Percentiles rank a stretch among this genome's conserved stretches.
These are phyloP conservation scores for Aquilaria yunnanensis DNA, from an alignment of 345 rosid species.

Conservation along the genomic window DNA sequence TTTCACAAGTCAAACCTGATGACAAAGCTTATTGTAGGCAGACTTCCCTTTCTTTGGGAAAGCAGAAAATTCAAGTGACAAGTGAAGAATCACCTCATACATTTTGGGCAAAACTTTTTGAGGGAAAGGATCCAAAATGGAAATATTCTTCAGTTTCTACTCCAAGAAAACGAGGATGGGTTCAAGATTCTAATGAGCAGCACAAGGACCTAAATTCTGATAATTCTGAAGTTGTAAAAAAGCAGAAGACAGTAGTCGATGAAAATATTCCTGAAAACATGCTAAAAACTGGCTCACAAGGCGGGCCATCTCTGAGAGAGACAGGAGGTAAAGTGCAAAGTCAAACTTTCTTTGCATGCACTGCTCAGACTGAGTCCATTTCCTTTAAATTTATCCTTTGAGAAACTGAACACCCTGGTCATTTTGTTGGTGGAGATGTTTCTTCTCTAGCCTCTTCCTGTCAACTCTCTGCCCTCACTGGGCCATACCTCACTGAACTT, in stretches of 20 bases:
- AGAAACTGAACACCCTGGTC: background rate
- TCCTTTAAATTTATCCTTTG: no score
- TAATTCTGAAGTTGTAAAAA: slow-evolving; percentile 37
- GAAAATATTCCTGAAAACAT: slow-evolving; percentile 22
- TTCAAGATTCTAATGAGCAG: slow-evolving; percentile 11
- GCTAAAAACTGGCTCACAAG: slow-evolving; percentile 14
- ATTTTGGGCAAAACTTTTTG: slow-evolving; percentile 18
- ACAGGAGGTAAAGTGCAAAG: slow-evolving; percentile 12
- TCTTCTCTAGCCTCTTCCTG: background rate
- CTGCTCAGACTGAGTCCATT: no score
- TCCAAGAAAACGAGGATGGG: slow-evolving; percentile 12
- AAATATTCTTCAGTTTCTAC: slow-evolving; percentile 14
- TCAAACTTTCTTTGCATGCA: background rate
- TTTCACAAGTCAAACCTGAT: slow-evolving; percentile 13
- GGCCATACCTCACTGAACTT: no score
- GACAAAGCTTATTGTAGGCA: slow-evolving; percentile 1
- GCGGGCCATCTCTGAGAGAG: background rate
- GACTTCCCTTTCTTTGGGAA: slow-evolving; percentile 6
- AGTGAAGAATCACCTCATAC: background rate
- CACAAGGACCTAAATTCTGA: slow-evolving; percentile 19
- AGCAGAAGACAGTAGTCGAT: slow-evolving; percentile 39
- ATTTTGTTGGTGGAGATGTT: slow-evolving; percentile 1
- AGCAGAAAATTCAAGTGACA: slow-evolving; percentile 1
- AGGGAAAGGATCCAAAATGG: slow-evolving; percentile 18
- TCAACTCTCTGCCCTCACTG: no score